These are phyloP conservation scores for Rhizoclosmatium sp. DNA, from an alignment of 192 early-diverging fungal species.

Conservation along the genomic window DNA sequence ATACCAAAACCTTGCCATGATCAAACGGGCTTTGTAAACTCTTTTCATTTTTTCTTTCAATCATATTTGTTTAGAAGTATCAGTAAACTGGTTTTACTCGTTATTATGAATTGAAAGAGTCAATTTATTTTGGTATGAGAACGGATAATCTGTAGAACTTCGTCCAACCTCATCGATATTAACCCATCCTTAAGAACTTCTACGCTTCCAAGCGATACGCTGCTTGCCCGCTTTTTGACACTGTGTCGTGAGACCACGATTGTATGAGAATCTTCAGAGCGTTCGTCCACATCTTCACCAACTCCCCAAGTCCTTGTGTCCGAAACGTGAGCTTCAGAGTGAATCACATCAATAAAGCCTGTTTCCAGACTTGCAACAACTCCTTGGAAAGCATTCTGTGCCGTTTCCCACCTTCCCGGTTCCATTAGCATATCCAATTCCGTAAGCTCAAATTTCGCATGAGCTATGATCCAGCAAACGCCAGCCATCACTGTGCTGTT, in stretches of 20 bases:
- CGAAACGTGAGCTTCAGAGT: background rate
- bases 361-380: background rate
- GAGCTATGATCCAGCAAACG: conserved; percentile 17
- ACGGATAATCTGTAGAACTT: background rate
- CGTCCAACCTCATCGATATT: background rate
- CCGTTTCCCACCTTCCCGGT: background rate
- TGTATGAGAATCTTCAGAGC: background rate
- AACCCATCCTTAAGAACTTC: background rate
- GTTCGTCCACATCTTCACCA: background rate
- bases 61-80: background rate
- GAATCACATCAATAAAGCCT: background rate
- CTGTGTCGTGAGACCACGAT: background rate
- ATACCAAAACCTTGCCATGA: conserved; percentile 10
- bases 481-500: background rate
- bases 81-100: background rate
- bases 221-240: conserved; percentile 7
- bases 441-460: conserved; percentile 28
- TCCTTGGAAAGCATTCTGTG: background rate
- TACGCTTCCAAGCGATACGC: conserved; percentile 11
- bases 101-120: background rate
- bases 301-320: background rate
- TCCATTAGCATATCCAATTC: conserved; percentile 21
- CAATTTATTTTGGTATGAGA: background rate
- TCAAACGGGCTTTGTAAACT: conserved; percentile 10
- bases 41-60: too few species aligned